Evolutionary conservation across 164 flowering plant genomes (phyloP), one percentile per base, ranked within the genome.

Genomic region (Buxus sempervirens): DNA sequence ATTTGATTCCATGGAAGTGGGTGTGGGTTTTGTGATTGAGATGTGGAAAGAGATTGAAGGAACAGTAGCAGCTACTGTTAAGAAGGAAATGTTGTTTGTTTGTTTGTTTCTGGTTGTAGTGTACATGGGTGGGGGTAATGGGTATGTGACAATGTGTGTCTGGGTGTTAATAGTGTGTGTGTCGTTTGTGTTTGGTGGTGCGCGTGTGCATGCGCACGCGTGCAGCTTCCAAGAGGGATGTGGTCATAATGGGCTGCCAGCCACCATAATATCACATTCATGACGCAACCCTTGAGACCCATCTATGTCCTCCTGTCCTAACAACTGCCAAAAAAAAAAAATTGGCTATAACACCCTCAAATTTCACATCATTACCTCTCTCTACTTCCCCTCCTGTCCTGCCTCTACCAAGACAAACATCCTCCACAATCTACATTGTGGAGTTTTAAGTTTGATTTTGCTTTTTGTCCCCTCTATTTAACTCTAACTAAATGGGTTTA

Each of bases 121-220:
- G n/a, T n/a, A n/a, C n/a, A n/a, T n/a, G n/a, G n/a, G n/a, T n/a
- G n/a, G n/a, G n/a, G n/a, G n/a, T n/a, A n/a, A n/a, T n/a, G n/a
- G n/a, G n/a, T n/a, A n/a, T n/a, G n/a, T n/a, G n/a, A n/a, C n/a
- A n/a, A 21, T 14, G 27, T 58, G 58, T 55, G 58, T 14, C 1
- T 24, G 55, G 18, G 54, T 1, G 54, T 62, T 7, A 32, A 20
- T 18, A 32, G 41, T 14, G 62, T 27, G 22, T 56, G 59, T 56
- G 5, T 56, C 58, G 42, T 14, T 27, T 63, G 60, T 32, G 20
- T 56, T 56, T 21, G 68, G 53, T 75, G 72, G 78, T 75, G 64
- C 62, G 74, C 58, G 45, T 53, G 55, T 74, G 80, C 80, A 78
- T 78, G 80, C 80, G 80, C 77, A 64, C 69, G 80, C 77, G 74